A percentile compares a stretch with the other conserved stretches of the same genome.
Conservation (phyloP, 371 early-diverging fungal species). For the Apophysomyces ossiformis region DNA sequence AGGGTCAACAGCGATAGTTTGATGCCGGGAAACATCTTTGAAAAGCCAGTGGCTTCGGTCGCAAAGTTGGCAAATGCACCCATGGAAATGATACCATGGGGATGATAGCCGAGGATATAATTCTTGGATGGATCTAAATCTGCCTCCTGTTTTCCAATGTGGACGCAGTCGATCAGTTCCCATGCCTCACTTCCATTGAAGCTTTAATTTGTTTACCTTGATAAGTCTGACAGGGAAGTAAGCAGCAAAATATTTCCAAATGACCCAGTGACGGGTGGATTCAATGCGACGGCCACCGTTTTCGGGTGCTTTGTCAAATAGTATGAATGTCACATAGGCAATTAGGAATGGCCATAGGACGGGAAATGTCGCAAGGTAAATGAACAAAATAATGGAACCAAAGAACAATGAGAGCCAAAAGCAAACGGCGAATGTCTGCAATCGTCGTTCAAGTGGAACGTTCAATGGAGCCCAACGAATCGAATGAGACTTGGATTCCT, state of each 20-base stretch:
- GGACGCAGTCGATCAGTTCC: neutral
- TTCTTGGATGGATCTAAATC: conserved; percentile 54
- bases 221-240: conserved; percentile 82
- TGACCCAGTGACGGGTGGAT: conserved; percentile 50
- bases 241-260: conserved; percentile 79
- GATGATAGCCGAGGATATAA: conserved; percentile 80
- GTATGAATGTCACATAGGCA: conserved; percentile 67
- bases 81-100: conserved; percentile 81
- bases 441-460: conserved; percentile 72
- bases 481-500: conserved; percentile 2
- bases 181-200: neutral
- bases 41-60: conserved; percentile 67
- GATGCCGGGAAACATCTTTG: conserved; percentile 68
- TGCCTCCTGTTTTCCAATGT: neutral
- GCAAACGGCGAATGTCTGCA: conserved; percentile 72
- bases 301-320: conserved; percentile 65
- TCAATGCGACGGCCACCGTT: conserved; percentile 69
- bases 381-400: conserved; percentile 43
- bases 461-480: conserved; percentile 62
- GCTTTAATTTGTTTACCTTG: conserved; percentile 54
- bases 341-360: conserved; percentile 70
- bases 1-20: conserved; percentile 60
- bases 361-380: conserved; percentile 53
- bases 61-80: conserved; percentile 81
- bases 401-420: conserved; percentile 66